Evolutionary conservation across 169 alveolate species (phyloP).

Genomic region (Eimeria brunetti): DNA sequence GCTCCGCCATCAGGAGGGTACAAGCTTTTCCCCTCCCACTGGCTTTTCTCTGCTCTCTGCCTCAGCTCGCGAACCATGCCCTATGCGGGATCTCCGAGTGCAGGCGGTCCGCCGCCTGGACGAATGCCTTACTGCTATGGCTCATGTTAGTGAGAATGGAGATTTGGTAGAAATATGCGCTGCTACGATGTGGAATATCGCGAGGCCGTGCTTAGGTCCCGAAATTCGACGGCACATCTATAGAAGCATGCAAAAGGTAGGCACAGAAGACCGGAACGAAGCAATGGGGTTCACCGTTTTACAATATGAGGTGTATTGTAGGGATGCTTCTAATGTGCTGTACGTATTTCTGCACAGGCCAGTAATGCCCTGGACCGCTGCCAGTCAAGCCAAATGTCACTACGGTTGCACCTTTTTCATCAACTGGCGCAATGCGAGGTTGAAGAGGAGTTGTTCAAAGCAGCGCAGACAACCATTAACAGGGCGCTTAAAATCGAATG

Average conservation of each 20-base stretch:
- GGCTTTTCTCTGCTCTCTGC: constrained; percentile 10
- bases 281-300: not conserved
- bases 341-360: constrained; percentile 27
- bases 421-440: constrained; percentile 67
- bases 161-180: constrained; percentile 63
- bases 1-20: constrained; percentile 35
- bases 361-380: constrained; percentile 58
- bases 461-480: constrained; percentile 40
- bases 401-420: constrained; percentile 53
- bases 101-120: constrained; percentile 68
- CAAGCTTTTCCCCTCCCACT: constrained; percentile 8
- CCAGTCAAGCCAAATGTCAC: constrained; percentile 69
- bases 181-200: constrained; percentile 66
- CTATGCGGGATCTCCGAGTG: constrained; percentile 35
- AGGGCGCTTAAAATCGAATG: constrained; percentile 48
- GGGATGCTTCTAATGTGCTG: not conserved
- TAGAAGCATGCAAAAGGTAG: constrained; percentile 44
- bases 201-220: constrained; percentile 68
- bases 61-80: constrained; percentile 55
- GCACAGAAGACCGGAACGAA: not conserved
- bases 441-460: constrained; percentile 34
- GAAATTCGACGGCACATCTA: constrained; percentile 40
- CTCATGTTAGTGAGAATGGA: constrained; percentile 55
- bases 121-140: constrained; percentile 60
- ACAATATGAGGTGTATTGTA: too few relatives aligned